Base-by-base conservation (phyloP, 2,329 filamentous ascomycete species). In the Fusarium tricinctum region DNA sequence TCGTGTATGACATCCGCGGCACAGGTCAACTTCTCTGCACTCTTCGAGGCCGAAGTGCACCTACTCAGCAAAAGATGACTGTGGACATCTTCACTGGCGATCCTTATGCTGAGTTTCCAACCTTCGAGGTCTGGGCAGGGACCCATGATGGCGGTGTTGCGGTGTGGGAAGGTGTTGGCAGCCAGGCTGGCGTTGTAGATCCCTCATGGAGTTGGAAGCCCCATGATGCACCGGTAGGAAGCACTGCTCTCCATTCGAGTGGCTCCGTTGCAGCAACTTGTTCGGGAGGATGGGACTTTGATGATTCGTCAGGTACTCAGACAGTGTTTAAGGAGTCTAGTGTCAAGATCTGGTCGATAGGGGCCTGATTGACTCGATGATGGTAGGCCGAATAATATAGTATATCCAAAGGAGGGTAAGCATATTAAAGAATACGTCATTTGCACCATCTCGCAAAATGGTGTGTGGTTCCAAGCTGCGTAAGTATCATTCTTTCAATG, bases 91-190 rank as follows among this genome's bases (percentile, higher is more conserved):
- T 86, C 66, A 78, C 82, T 1, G 79, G 81, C 6, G 63, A 73
- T 5, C 73, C 71, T 0, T 77, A 75, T 15, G 70, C 66, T 0
- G 59, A 69, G 4, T 56, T 64, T 0, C 78, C 79, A 2, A 82
- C 83, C 3, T 88, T 88, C 64, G 89, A 91, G 74, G 81, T 90
- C 45, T 91, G 88, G 88, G 86, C 86, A 8, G 89, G 88, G 3
- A 83, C 84, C 1, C 80, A 82, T 43, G 79, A 83, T 63, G 88
- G 89, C 2, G 73, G 77, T 5, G 84, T 89, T n/a, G 80, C 81
- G 44, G 83, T 89, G 8, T 91, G 87, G 85, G 85, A 90, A 43
- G 81, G 81, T 13, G 83, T 89, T 0, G 87, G 88, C 26, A 77
- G 74, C 39, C 68, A 65, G 4, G 81, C 80, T 44, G 87, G 86